Evolutionary conservation across 345 rosid genomes (phyloP).

Genomic region (Brassica juncea): DNA sequence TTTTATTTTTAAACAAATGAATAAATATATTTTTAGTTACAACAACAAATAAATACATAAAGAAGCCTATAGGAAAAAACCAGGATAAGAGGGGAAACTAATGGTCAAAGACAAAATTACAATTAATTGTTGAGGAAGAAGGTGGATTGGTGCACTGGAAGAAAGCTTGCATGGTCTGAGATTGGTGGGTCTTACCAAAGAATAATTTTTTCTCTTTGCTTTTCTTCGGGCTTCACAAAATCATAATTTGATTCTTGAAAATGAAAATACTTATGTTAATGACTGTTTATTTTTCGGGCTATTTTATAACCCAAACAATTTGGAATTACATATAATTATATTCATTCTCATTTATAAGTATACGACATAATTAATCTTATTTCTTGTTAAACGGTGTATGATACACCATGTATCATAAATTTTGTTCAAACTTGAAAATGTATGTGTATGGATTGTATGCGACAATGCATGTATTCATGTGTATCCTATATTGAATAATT

Average conservation of each 20-base stretch:
- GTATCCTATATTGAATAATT: neutral
- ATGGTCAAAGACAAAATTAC: slow-evolving; percentile 24
- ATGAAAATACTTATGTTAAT: neutral
- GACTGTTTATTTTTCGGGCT: neutral
- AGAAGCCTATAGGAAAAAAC: neutral
- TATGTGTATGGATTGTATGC: neutral
- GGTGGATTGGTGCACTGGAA: slow-evolving; percentile 37
- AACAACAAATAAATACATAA: neutral
- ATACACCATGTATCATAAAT: neutral
- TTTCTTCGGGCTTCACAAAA: slow-evolving; percentile 2
- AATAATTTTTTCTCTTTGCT: slow-evolving; percentile 18
- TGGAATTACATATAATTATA: neutral
- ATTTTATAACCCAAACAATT: neutral
- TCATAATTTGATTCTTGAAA: slow-evolving; percentile 9
- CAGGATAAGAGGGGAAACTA: neutral
- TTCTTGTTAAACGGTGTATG: neutral
- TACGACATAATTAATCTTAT: neutral
- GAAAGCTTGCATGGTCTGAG: slow-evolving; percentile 44
- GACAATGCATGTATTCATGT: neutral
- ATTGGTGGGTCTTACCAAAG: slow-evolving; percentile 39
- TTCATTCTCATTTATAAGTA: neutral
- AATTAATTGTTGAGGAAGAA: slow-evolving; percentile 16
- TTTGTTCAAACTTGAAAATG: neutral
- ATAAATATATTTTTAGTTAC: neutral
- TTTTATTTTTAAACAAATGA: neutral